These are phyloP conservation scores for Ochetophila trinervis DNA, from an alignment of 306 rosid species.

Conservation along the genomic window DNA sequence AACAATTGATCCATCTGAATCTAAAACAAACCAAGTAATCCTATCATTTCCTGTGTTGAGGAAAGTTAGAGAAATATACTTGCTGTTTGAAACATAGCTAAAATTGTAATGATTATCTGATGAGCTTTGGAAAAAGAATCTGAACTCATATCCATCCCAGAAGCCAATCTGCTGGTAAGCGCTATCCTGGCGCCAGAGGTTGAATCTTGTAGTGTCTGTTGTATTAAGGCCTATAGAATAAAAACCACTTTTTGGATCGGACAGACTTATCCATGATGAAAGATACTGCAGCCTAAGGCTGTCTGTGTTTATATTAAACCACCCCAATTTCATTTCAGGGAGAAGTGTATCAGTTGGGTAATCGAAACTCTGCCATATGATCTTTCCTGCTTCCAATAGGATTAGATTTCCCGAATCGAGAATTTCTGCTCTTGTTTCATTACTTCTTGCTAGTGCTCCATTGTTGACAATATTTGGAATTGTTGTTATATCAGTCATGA, in stretches of 20 bases:
- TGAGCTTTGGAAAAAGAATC: slow-evolving; percentile 2
- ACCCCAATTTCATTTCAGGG: slow-evolving; percentile 18
- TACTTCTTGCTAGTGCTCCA: background rate
- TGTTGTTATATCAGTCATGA: background rate
- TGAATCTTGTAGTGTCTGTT: background rate
- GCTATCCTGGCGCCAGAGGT: background rate
- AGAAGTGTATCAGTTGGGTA: slow-evolving; percentile 9
- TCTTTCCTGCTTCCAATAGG: slow-evolving; percentile 5
- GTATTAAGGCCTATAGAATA: slow-evolving; percentile 10
- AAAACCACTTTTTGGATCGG: background rate
- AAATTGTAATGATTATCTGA: background rate
- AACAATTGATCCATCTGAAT: slow-evolving; percentile 2
- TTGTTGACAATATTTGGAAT: background rate
- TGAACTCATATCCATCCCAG: slow-evolving; percentile 14
- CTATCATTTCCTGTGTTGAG: background rate
- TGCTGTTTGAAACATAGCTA: slow-evolving; percentile 2
- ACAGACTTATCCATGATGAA: slow-evolving; percentile 3
- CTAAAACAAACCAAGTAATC: slow-evolving; percentile 10
- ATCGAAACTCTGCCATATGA: slow-evolving; percentile 11
- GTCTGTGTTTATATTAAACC: background rate
- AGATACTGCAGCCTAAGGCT: background rate
- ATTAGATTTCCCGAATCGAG: slow-evolving; percentile 12
- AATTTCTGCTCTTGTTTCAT: slow-evolving; percentile 2
- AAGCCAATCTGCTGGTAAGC: slow-evolving; percentile 9
- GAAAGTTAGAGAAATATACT: slow-evolving; percentile 13